These are phyloP conservation scores for Corynascus novoguineensis DNA, from an alignment of 495 filamentous ascomycete genomes.

Conservation along the genomic window DNA sequence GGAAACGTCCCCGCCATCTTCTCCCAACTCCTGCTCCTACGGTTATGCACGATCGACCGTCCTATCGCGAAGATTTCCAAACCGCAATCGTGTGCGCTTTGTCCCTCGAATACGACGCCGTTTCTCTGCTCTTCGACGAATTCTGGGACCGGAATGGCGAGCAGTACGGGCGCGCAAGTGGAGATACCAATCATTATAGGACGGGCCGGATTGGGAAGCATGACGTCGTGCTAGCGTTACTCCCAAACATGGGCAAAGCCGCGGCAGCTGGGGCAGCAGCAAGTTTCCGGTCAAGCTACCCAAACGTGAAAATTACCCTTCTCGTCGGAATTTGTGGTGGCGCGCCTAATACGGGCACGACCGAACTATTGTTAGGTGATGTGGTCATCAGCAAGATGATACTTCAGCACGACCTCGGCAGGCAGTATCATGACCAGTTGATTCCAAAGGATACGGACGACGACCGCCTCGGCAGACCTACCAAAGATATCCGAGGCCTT, in stretches of 20 bases:
- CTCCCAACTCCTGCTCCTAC: too few relatives aligned
- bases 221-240: not conserved
- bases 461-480: conserved; percentile 21
- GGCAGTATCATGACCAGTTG: conserved; percentile 28
- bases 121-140: not conserved
- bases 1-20: too few relatives aligned
- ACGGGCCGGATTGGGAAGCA: not conserved
- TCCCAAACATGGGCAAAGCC: not conserved
- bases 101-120: too few relatives aligned
- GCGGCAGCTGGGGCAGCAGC: not conserved
- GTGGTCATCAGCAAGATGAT: not conserved
- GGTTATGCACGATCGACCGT: not conserved
- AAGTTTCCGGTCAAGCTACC: not conserved
- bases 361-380: not conserved
- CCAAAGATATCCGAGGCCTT: not conserved
- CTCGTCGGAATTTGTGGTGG: too few relatives aligned
- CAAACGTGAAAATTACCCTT: not conserved
- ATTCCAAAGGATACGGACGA: conserved; percentile 29
- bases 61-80: not conserved
- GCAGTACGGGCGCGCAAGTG: not conserved
- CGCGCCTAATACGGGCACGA: not conserved
- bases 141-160: not conserved
- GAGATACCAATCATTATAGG: not conserved
- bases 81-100: not conserved
- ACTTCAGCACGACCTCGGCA: conserved; percentile 35